Evolutionary conservation across 225 moss, liverwort and hornwort genomes (phyloP), one percentile per base, ranked within the genome.

Genomic region (Polytrichum formosum): DNA sequence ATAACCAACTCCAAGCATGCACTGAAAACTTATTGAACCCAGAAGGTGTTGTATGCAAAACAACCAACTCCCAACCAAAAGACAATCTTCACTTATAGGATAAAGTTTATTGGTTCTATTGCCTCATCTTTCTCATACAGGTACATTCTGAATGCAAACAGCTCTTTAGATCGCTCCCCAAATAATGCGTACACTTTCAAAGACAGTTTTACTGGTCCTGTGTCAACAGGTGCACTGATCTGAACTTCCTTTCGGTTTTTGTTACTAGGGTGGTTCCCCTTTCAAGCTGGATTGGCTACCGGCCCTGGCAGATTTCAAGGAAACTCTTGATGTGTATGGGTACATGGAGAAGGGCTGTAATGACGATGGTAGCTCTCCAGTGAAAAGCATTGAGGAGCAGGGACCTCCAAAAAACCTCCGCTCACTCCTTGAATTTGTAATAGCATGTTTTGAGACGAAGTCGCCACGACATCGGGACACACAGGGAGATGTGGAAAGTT

Each of bases 231-330:
- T 35, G 35, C 10, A 37, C 37, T 37, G 13, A 46, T 46, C 13
- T 16, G 16, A 65, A 67, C 16, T 7, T 59, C 25, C 58, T 13
- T 66, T 56, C 61, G 35, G 35, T 71, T 66, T 70, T 72, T 30
- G 46, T 72, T 54, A 31, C 59, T 75, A 86, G 86, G 66, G 77
- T 21, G 72, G 37, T 68, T 53, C 53, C 62, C 64, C 76, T n/a
- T 67, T 69, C 71, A 75, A 56, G 72, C 73, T 87, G 70, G 81
- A 83, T 56, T 87, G 83, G 87, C 66, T 87, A 60, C 87, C 87
- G 66, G 55, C 72, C 72, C 55, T 87, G 53, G 37, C 54, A 58
- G 83, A 84, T 54, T 26, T 84, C 4, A 81, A 76, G 81, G 68
- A 81, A 66, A 87, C 83, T 55, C 74, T 87, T 74, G 29, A 64